Evolutionary conservation across 2,329 filamentous ascomycete species (phyloP), one percentile per base, ranked within the genome.

Genomic region (Cucurbitaria berberidis): DNA sequence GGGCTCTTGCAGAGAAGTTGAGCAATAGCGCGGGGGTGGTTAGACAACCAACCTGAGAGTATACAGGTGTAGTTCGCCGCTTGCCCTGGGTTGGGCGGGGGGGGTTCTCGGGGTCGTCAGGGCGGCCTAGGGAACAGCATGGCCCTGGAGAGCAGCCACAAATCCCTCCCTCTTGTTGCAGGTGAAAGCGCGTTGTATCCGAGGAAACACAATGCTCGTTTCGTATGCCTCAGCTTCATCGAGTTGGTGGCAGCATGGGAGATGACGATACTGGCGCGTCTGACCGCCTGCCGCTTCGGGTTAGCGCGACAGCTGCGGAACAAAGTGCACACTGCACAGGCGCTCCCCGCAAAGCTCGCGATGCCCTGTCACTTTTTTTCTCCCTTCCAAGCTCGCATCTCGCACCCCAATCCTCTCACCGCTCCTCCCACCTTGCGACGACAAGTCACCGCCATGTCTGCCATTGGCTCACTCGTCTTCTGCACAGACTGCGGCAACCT

Each of bases 401-500:
- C 9, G 27, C 26, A 1, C 41, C 6, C n/a, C 29, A 15, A 16
- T 22, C 15, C 26, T 21, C 41, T 47, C 35, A 43, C 39, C n/a
- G n/a, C n/a, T n/a, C n/a, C n/a, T n/a, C n/a, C n/a, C n/a, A 30
- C 48, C 19, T 48, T 39, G 51, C 4, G 15, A 34, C 2, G 13
- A 13, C 30, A 35, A 35, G 29, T 32, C 51, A 26, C 32, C 52
- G 79, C 65, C 57, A 97, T 97, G 93, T 87, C 93, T 61, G 87
- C 90, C 16, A 92, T 97, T 63, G 93, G 92, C 50, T 93, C 92
- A 46, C 82, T 98, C 35, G 88, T 96, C 30, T 98, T 98, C 76
- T 98, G 93, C 80, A 90, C 84, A 48, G 90, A 93, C 73, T 98
- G 93, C 75, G 93, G 93, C 57, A 96, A 96, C 74, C 82, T 97